Conservation (phyloP, 768 basidiomycete genomes). For the Termitomyces sp. region DNA sequence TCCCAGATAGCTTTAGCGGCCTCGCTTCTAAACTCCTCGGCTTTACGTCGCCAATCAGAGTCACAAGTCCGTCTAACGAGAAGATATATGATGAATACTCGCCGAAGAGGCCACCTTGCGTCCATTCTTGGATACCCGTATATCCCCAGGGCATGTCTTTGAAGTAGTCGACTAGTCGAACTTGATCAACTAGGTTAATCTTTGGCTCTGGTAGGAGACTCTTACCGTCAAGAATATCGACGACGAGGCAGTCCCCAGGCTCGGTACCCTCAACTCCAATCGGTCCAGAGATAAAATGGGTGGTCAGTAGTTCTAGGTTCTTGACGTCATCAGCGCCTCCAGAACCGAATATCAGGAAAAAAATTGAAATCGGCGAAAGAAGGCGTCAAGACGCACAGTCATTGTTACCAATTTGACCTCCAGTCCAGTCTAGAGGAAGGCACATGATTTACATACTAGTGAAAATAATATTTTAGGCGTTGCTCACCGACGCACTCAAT, state of each 20-base stretch:
- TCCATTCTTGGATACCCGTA: conserved; percentile 70
- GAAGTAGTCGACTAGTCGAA: conserved; percentile 49
- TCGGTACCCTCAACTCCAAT: conserved; percentile 71
- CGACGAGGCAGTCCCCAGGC: conserved; percentile 73
- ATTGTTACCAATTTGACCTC: conserved; percentile 75
- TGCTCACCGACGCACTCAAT: conserved; percentile 59
- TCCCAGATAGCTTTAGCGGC: conserved; percentile 82
- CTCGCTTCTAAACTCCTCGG: conserved; percentile 60
- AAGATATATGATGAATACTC: background rate
- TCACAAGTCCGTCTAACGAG: background rate
- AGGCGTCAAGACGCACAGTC: conserved; percentile 38
- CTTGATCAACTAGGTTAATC: background rate
- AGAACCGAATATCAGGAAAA: background rate
- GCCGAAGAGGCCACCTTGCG: conserved; percentile 70
- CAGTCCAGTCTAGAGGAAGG: conserved; percentile 57
- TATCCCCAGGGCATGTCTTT: conserved; percentile 82
- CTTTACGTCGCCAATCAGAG: conserved; percentile 22
- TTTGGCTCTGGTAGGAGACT: background rate
- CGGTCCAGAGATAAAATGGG: conserved; percentile 74
- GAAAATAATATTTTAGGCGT: background rate
- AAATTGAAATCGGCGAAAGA: background rate
- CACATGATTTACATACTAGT: background rate
- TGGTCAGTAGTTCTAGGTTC: conserved; percentile 54
- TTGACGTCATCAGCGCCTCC: conserved; percentile 62
- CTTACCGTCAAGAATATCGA: conserved; percentile 70